Percentiles rank a stretch among this genome's conserved stretches.
These are phyloP conservation scores for Aspergillus puulaauensis DNA, from an alignment of 2,329 filamentous ascomycete species.

Conservation along the genomic window DNA sequence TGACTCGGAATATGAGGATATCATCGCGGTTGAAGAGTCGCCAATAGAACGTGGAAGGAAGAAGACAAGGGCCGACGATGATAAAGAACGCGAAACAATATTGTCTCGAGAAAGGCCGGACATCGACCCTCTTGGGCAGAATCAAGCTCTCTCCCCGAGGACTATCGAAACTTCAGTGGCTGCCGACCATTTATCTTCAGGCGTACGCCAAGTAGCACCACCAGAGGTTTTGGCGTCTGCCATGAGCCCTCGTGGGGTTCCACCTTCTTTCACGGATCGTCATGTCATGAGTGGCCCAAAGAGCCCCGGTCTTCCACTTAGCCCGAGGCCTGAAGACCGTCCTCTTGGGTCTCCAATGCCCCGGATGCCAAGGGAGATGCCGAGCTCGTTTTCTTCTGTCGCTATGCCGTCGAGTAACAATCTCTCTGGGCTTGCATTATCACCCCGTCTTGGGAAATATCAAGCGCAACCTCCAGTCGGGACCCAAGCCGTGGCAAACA, in stretches of 20 bases:
- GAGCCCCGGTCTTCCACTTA: constrained; percentile 64
- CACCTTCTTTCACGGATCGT: constrained; percentile 35
- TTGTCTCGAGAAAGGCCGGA: constrained; percentile 64
- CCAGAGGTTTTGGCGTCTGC: constrained; percentile 30
- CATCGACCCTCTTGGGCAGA: constrained; percentile 38
- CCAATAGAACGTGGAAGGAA: constrained; percentile 68
- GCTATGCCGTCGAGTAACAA: constrained; percentile 65
- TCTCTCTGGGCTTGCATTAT: constrained; percentile 58
- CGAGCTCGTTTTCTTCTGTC: constrained; percentile 58
- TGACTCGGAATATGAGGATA: constrained; percentile 81
- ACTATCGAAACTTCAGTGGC: not conserved
- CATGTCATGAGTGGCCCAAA: constrained; percentile 49
- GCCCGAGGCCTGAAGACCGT: constrained; percentile 60
- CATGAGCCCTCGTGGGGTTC: constrained; percentile 27
- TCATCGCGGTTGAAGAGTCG: constrained; percentile 67
- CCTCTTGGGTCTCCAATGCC: constrained; percentile 61
- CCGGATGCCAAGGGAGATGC: constrained; percentile 52
- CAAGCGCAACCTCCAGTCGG: constrained; percentile 67
- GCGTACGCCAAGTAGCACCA: constrained; percentile 53
- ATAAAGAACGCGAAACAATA: constrained; percentile 71
- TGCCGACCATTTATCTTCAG: constrained; percentile 16
- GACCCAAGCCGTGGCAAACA: not conserved
- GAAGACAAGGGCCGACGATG: constrained; percentile 85
- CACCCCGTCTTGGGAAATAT: constrained; percentile 71
- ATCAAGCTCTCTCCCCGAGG: constrained; percentile 36